Conservation (phyloP, 768 basidiomycete genomes). For the Gautieria morchelliformis region DNA sequence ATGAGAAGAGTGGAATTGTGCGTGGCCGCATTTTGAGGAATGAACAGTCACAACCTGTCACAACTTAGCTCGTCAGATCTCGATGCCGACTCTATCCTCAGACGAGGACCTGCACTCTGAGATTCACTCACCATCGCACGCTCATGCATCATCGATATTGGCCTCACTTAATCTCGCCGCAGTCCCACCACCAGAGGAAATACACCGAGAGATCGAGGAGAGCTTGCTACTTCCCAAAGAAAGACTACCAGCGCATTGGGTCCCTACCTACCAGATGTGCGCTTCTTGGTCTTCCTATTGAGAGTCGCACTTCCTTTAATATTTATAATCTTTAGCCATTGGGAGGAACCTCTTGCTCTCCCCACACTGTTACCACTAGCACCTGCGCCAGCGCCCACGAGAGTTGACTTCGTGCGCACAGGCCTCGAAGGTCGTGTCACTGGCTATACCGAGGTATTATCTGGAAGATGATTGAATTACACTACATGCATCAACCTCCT, state of each 20-base stretch:
- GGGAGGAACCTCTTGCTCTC: constrained; percentile 53
- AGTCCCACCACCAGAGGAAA: constrained; percentile 47
- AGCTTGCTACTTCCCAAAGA: constrained; percentile 63
- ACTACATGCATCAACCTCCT: not conserved
- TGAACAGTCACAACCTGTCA: too few species aligned
- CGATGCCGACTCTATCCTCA: not conserved
- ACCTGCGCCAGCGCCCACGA: constrained; percentile 69
- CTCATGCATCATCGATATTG: constrained; percentile 35
- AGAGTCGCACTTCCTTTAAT: constrained; percentile 4
- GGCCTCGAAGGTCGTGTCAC: constrained; percentile 75
- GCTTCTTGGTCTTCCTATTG: constrained; percentile 14
- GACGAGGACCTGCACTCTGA: not conserved
- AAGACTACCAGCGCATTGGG: constrained; percentile 58
- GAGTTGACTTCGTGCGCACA: constrained; percentile 59
- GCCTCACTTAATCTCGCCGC: constrained; percentile 46
- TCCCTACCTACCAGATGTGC: constrained; percentile 80
- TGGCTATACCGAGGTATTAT: constrained; percentile 71
- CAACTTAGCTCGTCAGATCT: not conserved
- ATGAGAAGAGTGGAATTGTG: too few species aligned
- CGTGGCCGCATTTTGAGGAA: too few species aligned
- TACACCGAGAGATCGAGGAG: constrained; percentile 64
- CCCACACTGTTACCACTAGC: constrained; percentile 54
- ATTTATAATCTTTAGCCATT: constrained; percentile 41
- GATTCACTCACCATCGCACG: not conserved
- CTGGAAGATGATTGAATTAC: not conserved